Conservation (phyloP, 148 eudicot genomes). For the Polygonum aviculare region DNA sequence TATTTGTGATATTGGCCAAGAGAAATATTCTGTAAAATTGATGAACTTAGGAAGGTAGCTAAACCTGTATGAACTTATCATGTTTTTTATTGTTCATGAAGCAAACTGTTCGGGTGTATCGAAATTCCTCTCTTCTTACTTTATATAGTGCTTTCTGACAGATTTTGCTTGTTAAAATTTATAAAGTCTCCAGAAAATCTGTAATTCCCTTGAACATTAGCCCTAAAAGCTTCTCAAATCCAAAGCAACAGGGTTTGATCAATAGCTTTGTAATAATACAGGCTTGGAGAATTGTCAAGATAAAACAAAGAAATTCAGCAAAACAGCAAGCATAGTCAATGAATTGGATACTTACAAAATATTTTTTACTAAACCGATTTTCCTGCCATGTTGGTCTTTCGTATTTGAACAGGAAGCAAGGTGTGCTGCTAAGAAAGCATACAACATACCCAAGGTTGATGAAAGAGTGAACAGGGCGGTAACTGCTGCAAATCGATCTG, state of each 20-base stretch:
- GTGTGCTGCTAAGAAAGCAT: conserved; percentile 70
- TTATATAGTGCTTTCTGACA: not conserved
- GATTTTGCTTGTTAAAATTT: not conserved
- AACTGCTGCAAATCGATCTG: conserved; percentile 77
- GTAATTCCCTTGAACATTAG: not conserved
- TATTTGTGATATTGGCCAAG: not conserved
- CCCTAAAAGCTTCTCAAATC: not conserved
- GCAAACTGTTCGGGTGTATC: not conserved
- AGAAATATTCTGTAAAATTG: not conserved
- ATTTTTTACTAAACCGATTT: not conserved
- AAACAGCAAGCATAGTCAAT: not conserved
- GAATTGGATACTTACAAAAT: not conserved
- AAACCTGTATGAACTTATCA: not conserved
- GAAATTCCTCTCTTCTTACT: not conserved
- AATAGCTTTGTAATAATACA: no score
- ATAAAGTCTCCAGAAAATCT: not conserved
- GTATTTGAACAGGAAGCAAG: conserved; percentile 61
- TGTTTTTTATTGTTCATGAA: not conserved
- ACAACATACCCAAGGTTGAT: conserved; percentile 78
- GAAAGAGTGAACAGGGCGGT: conserved; percentile 81
- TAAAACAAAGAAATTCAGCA: not conserved
- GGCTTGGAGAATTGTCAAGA: not conserved
- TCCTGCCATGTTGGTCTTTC: not conserved
- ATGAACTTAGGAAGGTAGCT: not conserved
- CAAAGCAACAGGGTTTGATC: not conserved